phyloP scores from a whole-genome alignment of 1,139 yeast genomes.

The Pichia terricola region DNA sequence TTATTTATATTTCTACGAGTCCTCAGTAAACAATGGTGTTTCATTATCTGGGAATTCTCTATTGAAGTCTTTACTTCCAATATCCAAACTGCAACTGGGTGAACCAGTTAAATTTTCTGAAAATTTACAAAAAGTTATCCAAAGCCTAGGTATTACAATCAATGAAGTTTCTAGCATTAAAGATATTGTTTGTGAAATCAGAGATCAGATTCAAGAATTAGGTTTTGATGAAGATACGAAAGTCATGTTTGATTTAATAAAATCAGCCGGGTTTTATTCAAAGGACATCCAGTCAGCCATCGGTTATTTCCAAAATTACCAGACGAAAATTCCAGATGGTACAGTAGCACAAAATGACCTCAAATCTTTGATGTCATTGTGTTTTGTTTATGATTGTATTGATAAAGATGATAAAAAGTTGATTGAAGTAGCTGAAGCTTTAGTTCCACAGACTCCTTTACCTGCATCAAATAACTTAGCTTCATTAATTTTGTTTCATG shows the following conservation, averaged over 20 bases:
- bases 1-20: conserved; percentile 14
- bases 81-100: conserved; percentile 13
- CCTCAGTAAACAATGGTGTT: conserved; percentile 11
- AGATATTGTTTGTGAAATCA: conserved; percentile 11
- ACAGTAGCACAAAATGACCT: conserved; percentile 30
- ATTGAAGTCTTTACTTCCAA: conserved; percentile 14
- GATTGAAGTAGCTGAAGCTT: conserved; percentile 37
- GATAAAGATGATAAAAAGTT: conserved; percentile 26
- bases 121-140: conserved; percentile 7
- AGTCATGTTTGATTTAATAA: conserved; percentile 21
- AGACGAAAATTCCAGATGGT: conserved; percentile 26
- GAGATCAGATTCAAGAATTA: conserved; percentile 13
- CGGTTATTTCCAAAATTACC: conserved; percentile 39
- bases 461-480: conserved; percentile 35
- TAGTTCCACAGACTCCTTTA: conserved; percentile 30
- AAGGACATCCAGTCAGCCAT: conserved; percentile 33
- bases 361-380: conserved; percentile 28
- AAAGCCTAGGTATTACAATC: conserved; percentile 1
- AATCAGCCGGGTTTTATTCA: conserved; percentile 19
- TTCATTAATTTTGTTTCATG: conserved; percentile 36
- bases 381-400: conserved; percentile 36
- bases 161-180: conserved; percentile 8
- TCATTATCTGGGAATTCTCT: conserved; percentile 13
- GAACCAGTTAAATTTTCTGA: conserved; percentile 8
- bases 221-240: conserved; percentile 14